Base-by-base conservation (phyloP, 768 basidiomycete species). In the Daedaleopsis nitida region DNA sequence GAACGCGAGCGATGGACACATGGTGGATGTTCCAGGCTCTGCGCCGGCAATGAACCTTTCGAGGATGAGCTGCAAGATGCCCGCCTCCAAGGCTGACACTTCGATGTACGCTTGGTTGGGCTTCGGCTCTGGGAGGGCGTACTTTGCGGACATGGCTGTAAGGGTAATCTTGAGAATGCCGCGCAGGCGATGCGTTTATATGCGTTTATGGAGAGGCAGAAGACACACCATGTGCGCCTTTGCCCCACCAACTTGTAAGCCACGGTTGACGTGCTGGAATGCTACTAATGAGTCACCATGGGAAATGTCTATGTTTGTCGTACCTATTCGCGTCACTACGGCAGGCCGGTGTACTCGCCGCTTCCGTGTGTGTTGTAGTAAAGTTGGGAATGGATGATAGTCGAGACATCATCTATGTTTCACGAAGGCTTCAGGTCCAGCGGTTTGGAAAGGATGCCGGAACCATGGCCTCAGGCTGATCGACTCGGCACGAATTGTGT, bases 1-100 rank as follows among this genome's bases (percentile, higher is more conserved):
- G 69, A 86, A 87, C 1, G 81, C 76, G 35, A 86, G 74, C 5
- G 81, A 79, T 3, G 85, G 86, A 11, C 71, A 74, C 1, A 58
- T 55, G 1, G 67, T 66, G 12, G 67, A 60, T 14, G 69, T 72
- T 0, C 69, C 71, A 43, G 74, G 68, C 5, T 66, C 62, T 0
- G 75, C 70, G 37, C 71, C 76, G 27, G 76, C 75, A 32, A 83
- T 67, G 53, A 81, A 68, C 53, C 71, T 70, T 32, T 73, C 74
- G 19, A 79, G 65, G 0, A 76, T 68, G 8, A 85, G 65, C 19
- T 61, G 63, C 2, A 86, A 69, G 17, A 75, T 64, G 11, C 85
- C 86, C 1, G 77, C 80, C 63, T 85, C 83, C 34, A 87, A 76
- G 0, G 81, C 84, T 37, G 86, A 87, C 43, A 86, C 80, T 37